Conservation (phyloP, 495 filamentous ascomycete genomes). For the Cairneyella variabilis region DNA sequence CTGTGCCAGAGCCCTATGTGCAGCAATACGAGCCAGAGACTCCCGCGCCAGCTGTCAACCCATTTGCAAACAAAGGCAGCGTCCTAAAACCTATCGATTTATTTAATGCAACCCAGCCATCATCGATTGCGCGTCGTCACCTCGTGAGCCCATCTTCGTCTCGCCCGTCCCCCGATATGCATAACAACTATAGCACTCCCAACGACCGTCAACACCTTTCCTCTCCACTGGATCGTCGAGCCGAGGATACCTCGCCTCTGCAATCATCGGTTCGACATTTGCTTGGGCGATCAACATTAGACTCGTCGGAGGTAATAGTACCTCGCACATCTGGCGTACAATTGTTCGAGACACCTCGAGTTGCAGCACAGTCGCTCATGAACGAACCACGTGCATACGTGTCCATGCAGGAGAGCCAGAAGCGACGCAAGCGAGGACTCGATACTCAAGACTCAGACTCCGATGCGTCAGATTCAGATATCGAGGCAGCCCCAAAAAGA, state of each 20-base stretch:
- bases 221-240: constrained; percentile 11
- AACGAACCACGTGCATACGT: constrained; percentile 13
- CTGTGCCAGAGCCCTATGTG: background rate
- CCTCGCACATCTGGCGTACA: constrained; percentile 7
- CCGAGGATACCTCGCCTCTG: constrained; percentile 6
- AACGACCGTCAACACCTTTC: background rate
- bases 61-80: constrained; percentile 18
- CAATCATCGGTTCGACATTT: constrained; percentile 15
- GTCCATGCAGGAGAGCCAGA: constrained; percentile 22
- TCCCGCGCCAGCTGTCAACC: constrained; percentile 20
- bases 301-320: background rate
- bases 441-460: constrained; percentile 8
- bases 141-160: constrained; percentile 12
- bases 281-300: constrained; percentile 2
- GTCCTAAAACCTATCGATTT: constrained; percentile 20
- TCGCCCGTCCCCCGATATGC: constrained; percentile 23
- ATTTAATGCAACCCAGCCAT: constrained; percentile 26
- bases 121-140: constrained; percentile 13
- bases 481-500: background rate
- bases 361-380: background rate
- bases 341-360: constrained; percentile 5
- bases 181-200: constrained; percentile 19
- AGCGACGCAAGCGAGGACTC: constrained; percentile 10
- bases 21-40: constrained; percentile 20
- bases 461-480: constrained; percentile 14